Base-by-base conservation (phyloP, 2,329 filamentous ascomycete species). In the Sclerotinia nivalis region DNA sequence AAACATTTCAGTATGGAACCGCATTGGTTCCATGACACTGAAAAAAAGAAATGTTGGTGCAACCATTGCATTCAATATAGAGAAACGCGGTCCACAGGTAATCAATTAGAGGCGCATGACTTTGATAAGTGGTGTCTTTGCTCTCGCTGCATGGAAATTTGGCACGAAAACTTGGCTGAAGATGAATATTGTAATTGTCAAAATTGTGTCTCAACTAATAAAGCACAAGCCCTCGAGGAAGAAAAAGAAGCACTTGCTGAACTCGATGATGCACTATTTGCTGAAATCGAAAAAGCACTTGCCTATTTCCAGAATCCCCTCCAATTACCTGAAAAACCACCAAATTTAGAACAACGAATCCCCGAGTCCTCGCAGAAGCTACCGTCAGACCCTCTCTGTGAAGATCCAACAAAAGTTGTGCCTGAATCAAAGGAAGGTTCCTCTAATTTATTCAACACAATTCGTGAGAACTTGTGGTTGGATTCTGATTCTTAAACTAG, bases 21-120 rank as follows among this genome's bases (percentile, higher is more conserved):
- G 8, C 59, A 62, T n/a, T 62, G 59, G 59, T 62, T 49, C 43
- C 20, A 49, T 4, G 59, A 62, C 59, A 62, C 43, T 8, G 5
- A 20, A 15, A 0, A n/a, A 12, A 31, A 1, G 1, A 62, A 12
- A 8, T 62, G 43, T 37, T 62, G 28, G 28, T 62, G 59, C 59
- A 31, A 18, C 22, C 6, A n/a, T 34, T 62, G 59, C 28, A 34
- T 34, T 15, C 40, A 49, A 25, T 34, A 62, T 62, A 43, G 59
- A 8, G 15, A 49, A 15, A 31, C 7, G 1, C 43, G 15, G n/a
- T 34, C 59, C 20, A 49, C 28, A n/a, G 59, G 43, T 34, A 31
- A 34, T 28, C 25, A n/a, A 6, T n/a, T 34, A 12, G 43, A 62
- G 28, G 3, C 43, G 12, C 59, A 62, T 34, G 59, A 62, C 47